phyloP scores from a whole-genome alignment of 2,329 filamentous ascomycete genomes.

The Fusarium oxysporum region DNA sequence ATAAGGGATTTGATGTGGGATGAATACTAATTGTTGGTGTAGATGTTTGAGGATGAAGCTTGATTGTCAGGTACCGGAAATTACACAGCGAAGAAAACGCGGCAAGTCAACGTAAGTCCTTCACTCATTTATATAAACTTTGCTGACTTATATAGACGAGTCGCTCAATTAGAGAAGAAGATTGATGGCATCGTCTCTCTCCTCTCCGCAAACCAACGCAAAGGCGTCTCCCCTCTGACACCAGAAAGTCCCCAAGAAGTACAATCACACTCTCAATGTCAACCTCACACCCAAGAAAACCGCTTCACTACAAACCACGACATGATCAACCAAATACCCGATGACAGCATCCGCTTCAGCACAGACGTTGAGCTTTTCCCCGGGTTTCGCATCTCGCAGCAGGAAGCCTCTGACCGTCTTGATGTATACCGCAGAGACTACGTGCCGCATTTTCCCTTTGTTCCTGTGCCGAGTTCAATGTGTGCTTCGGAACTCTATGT shows the following conservation, averaged over 20 bases:
- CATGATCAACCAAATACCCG: neutral
- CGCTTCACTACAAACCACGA: neutral
- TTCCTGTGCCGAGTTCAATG: slow-evolving; percentile 45
- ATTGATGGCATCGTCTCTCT: slow-evolving; percentile 56
- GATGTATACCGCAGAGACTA: slow-evolving; percentile 50
- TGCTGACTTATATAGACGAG: slow-evolving; percentile 44
- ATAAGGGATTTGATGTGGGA: rapidly evolving
- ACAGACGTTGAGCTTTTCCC: slow-evolving; percentile 48
- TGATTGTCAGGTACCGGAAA: slow-evolving; percentile 49
- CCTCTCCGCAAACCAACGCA: slow-evolving; percentile 48
- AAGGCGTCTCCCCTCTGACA: slow-evolving; percentile 38
- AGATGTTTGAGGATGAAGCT: slow-evolving; percentile 53
- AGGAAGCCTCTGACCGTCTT: slow-evolving; percentile 50
- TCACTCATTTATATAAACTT: neutral
- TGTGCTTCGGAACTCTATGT: slow-evolving; percentile 49
- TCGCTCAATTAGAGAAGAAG: slow-evolving; percentile 54
- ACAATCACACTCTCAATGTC: neutral
- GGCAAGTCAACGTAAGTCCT: slow-evolving; percentile 52
- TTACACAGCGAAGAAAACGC: slow-evolving; percentile 49
- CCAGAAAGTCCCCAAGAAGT: slow-evolving; percentile 40
- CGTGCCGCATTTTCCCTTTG: slow-evolving; percentile 54
- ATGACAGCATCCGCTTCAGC: neutral
- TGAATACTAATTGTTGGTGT: neutral
- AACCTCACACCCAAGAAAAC: neutral
- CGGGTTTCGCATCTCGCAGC: slow-evolving; percentile 49